Conservation (phyloP, 345 rosid species). For the Lepidium aucheri region DNA sequence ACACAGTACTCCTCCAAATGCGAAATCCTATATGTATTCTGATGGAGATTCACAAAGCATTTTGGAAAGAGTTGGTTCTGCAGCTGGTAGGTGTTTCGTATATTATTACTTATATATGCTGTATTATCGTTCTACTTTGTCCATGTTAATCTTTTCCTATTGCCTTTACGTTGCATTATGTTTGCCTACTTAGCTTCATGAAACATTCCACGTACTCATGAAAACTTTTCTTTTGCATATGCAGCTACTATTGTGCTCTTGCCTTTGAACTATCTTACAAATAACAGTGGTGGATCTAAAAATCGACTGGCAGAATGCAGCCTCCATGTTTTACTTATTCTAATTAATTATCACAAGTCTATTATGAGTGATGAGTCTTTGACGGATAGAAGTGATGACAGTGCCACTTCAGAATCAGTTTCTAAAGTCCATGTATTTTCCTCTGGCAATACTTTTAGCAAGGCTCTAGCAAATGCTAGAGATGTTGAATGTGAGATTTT, state of each 20-base stretch:
- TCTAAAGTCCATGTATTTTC: slow-evolving; percentile 43
- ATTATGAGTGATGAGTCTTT: slow-evolving; percentile 43
- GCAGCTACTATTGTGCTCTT: slow-evolving; percentile 79
- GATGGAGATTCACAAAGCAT: slow-evolving; percentile 63
- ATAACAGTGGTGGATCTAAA: slow-evolving; percentile 48
- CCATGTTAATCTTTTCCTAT: slow-evolving; percentile 3
- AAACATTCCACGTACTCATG: neutral
- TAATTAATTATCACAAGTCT: slow-evolving; percentile 71
- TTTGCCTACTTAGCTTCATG: neutral
- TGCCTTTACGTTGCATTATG: neutral
- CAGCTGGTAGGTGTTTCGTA: slow-evolving; percentile 57
- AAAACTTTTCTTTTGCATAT: slow-evolving; percentile 25
- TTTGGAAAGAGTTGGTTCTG: slow-evolving; percentile 82
- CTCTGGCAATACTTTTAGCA: slow-evolving; percentile 74
- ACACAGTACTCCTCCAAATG: slow-evolving; percentile 37
- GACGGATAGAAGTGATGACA: slow-evolving; percentile 57
- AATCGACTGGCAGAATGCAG: slow-evolving; percentile 72
- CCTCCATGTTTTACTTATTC: slow-evolving; percentile 77
- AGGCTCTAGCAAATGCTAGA: slow-evolving; percentile 76
- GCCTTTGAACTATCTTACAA: slow-evolving; percentile 80
- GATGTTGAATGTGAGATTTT: slow-evolving; percentile 75
- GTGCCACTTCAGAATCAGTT: slow-evolving; percentile 50
- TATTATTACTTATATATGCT: neutral
- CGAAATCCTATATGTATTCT: slow-evolving; percentile 44
- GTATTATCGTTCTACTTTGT: neutral